Conservation (phyloP, 2,329 filamentous ascomycete genomes). For the Fusarium protoensiforme region DNA sequence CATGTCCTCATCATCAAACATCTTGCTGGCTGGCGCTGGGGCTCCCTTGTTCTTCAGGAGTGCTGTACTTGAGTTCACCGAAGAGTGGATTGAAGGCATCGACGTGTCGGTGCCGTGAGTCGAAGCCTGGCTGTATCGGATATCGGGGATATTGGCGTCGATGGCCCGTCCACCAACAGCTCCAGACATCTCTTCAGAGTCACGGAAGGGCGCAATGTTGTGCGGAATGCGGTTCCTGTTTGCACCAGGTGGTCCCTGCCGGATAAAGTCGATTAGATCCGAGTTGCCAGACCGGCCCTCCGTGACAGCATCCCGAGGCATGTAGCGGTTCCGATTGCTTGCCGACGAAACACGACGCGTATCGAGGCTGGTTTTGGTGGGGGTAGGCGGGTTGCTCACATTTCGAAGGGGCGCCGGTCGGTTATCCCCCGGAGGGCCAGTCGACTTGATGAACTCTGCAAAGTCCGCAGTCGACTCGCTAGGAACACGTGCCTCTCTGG, state of each 20-base stretch:
- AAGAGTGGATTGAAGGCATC: conserved; percentile 68
- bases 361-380: conserved; percentile 52
- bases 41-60: conserved; percentile 63
- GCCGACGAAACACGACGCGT: conserved; percentile 52
- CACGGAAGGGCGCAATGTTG: conserved; percentile 87
- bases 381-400: conserved; percentile 43
- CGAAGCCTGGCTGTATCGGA: conserved; percentile 67
- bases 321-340: conserved; percentile 64
- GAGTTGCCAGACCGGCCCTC: conserved; percentile 75
- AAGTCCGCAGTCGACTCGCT: conserved; percentile 83
- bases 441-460: conserved; percentile 89
- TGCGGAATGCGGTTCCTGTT: conserved; percentile 77
- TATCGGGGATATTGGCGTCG: conserved; percentile 67
- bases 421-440: conserved; percentile 72
- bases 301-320: conserved; percentile 77
- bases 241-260: conserved; percentile 78
- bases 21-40: conserved; percentile 44
- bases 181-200: conserved; percentile 77
- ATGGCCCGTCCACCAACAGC: conserved; percentile 64
- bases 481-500: conserved; percentile 79
- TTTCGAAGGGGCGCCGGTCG: conserved; percentile 51
- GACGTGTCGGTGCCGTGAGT: conserved; percentile 69
- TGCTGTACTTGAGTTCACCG: conserved; percentile 79
- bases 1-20: conserved; percentile 63
- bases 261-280: conserved; percentile 95